Evolutionary conservation across 495 filamentous ascomycete genomes (phyloP).

Genomic region (Sordaria brevicollis): DNA sequence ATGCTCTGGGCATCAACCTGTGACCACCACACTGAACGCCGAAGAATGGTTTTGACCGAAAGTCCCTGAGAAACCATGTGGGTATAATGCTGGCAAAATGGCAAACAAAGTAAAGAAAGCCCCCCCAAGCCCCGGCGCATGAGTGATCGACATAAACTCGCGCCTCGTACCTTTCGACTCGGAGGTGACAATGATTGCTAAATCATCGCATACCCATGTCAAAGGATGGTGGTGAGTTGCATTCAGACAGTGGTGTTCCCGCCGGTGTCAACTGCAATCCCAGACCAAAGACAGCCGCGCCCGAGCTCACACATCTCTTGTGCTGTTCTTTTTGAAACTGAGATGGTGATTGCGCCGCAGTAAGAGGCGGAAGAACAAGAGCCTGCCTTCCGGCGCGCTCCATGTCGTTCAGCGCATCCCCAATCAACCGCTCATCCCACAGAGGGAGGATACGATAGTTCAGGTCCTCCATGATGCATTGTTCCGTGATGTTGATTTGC

Average conservation of each 20-base stretch:
- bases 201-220: neutral
- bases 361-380: constrained; percentile 1
- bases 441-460: constrained; percentile 41
- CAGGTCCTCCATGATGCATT: constrained; percentile 44
- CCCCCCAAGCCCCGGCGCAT: neutral
- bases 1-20: neutral
- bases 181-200: neutral
- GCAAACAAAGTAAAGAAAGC: neutral
- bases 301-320: constrained; percentile 29
- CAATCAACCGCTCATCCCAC: constrained; percentile 35
- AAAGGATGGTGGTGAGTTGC: neutral
- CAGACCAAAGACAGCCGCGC: constrained; percentile 24
- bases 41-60: neutral
- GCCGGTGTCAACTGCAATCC: constrained; percentile 31
- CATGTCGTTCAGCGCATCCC: constrained; percentile 42
- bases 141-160: neutral
- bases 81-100: neutral
- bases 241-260: constrained; percentile 28
- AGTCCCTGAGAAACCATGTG: neutral
- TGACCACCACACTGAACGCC: neutral
- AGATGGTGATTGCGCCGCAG: constrained; percentile 7
- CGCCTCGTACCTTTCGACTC: neutral
- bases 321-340: constrained; percentile 20
- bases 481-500: constrained; percentile 45
- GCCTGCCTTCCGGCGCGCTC: constrained; percentile 37